These are phyloP conservation scores for Tanacetum coccineum DNA, from an alignment of 129 eudicot species.

Conservation along the genomic window DNA sequence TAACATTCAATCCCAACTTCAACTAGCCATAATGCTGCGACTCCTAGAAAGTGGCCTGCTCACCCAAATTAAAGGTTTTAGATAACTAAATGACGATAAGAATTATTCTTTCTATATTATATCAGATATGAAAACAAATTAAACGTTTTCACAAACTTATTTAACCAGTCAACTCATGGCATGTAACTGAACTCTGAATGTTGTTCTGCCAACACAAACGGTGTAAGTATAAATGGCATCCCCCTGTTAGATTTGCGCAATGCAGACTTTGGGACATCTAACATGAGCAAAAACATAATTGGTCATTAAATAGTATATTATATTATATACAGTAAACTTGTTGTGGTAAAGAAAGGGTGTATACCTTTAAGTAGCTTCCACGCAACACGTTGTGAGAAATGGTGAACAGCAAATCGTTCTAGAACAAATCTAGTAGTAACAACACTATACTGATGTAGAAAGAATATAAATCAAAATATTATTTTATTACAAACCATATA, in stretches of 20 bases:
- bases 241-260: slow-evolving; percentile 76
- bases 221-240: slow-evolving; percentile 54
- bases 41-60: slow-evolving; percentile 81
- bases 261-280: slow-evolving; percentile 90
- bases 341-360: not conserved
- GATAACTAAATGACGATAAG: not conserved
- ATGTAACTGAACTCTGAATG: slow-evolving; percentile 65
- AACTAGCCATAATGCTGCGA: slow-evolving; percentile 81
- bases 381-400: slow-evolving; percentile 70
- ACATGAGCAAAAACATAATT: slow-evolving; percentile 15
- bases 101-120: too few relatives aligned
- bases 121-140: not conserved
- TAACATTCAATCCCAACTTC: slow-evolving; percentile 70
- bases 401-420: slow-evolving; percentile 79
- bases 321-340: slow-evolving; percentile 10
- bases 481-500: too few relatives aligned
- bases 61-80: slow-evolving; percentile 3
- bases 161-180: too few relatives aligned
- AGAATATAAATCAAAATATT: too few relatives aligned
- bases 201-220: slow-evolving; percentile 61
- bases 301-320: not conserved
- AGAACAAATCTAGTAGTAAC: slow-evolving; percentile 80
- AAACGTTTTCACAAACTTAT: too few relatives aligned
- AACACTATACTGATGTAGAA: slow-evolving; percentile 53
- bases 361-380: slow-evolving; percentile 98